Evolutionary conservation across 306 rosid genomes (phyloP).

Genomic region (Pachyrhizus erosus): DNA sequence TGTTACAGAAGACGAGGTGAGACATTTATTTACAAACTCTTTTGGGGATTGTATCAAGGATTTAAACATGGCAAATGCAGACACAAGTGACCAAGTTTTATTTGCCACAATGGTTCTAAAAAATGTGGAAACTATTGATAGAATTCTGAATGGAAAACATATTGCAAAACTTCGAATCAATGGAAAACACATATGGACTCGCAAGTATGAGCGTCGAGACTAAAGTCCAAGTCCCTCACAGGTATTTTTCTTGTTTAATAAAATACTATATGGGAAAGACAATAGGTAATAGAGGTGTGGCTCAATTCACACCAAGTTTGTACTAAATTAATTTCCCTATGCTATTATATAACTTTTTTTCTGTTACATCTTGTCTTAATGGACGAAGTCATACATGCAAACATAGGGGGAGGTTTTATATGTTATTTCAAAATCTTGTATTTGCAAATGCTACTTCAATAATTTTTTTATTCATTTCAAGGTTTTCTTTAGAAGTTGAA

Average conservation of each 20-base stretch:
- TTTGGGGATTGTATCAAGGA: conserved; percentile 57
- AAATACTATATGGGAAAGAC: not conserved
- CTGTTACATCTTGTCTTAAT: not conserved
- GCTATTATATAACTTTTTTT: not conserved
- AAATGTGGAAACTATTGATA: conserved; percentile 47
- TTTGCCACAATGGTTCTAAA: conserved; percentile 61
- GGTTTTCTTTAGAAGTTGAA: not conserved
- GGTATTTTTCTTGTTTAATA: not conserved
- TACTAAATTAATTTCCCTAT: not conserved
- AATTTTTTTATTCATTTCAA: not conserved
- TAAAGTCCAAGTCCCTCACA: conserved; percentile 1
- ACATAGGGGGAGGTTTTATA: not conserved
- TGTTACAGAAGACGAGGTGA: conserved; percentile 52
- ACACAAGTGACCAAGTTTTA: conserved; percentile 50
- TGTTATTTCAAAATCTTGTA: not conserved
- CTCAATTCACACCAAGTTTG: not conserved
- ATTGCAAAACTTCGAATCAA: conserved; percentile 55
- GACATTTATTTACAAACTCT: conserved; percentile 9
- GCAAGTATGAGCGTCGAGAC: conserved; percentile 62
- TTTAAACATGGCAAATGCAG: conserved; percentile 49
- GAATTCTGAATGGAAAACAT: conserved; percentile 48
- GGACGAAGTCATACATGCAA: not conserved
- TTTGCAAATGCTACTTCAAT: not conserved
- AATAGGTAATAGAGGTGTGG: not conserved
- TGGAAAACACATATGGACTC: conserved; percentile 75